Conservation (phyloP, 2,329 filamentous ascomycete species). For the Aspergillus eucalypticola region DNA sequence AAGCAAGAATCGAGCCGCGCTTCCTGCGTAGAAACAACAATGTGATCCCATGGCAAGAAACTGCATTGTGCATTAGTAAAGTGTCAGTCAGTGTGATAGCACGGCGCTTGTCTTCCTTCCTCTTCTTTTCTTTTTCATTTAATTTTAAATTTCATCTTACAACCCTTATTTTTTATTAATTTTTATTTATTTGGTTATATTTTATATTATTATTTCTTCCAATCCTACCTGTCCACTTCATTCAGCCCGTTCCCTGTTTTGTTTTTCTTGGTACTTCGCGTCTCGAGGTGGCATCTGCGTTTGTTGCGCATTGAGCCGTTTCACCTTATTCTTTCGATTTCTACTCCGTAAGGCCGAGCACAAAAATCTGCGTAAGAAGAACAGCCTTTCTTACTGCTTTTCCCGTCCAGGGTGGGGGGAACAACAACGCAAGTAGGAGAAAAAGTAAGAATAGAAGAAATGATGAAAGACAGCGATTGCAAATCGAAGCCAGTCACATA, state of each 20-base stretch:
- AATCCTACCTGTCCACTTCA: too few relatives aligned
- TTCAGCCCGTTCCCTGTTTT: too few relatives aligned
- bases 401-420: background rate
- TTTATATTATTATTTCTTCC: too few relatives aligned
- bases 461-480: background rate
- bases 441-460: background rate
- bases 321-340: too few relatives aligned
- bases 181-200: too few relatives aligned
- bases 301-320: too few relatives aligned
- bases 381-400: too few relatives aligned
- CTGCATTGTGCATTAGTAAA: constrained; percentile 2
- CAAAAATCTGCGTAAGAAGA: too few relatives aligned
- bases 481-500: constrained; percentile 13
- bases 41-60: constrained; percentile 3
- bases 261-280: too few relatives aligned
- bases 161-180: background rate
- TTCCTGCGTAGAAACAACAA: constrained; percentile 4
- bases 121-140: background rate
- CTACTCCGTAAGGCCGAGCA: too few relatives aligned
- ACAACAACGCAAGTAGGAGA: background rate
- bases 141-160: background rate
- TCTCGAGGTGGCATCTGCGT: too few relatives aligned
- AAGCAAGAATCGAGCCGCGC: constrained; percentile 7
- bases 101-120: background rate
- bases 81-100: background rate